Conservation (phyloP, 352 stramenopile species). For the Pythium monospermum region DNA sequence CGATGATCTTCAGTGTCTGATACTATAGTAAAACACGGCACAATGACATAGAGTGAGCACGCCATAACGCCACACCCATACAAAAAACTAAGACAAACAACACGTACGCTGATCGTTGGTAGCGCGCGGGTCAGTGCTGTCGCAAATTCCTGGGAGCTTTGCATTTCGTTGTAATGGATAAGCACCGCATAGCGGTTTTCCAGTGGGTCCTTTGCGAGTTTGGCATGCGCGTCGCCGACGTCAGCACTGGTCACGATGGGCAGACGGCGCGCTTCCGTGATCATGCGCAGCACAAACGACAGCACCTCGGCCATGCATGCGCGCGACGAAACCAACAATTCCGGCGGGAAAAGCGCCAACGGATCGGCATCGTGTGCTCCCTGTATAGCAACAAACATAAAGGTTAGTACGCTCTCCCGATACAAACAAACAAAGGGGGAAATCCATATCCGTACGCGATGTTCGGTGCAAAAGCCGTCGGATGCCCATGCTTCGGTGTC, state of each 20-base stretch:
- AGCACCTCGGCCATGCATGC: conserved; percentile 70
- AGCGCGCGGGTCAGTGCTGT: conserved; percentile 63
- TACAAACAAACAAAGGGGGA: too few relatives aligned
- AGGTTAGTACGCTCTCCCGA: too few relatives aligned
- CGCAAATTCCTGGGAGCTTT: conserved; percentile 84
- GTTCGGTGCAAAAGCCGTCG: conserved; percentile 91
- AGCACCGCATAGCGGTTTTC: conserved; percentile 78
- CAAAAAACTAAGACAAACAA: not conserved
- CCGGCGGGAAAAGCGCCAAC: conserved; percentile 43
- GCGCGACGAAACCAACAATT: conserved; percentile 49
- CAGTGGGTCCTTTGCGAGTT: conserved; percentile 15
- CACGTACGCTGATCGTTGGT: conserved; percentile 54
- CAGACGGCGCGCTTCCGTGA: conserved; percentile 61
- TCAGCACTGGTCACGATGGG: conserved; percentile 49
- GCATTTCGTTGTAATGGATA: conserved; percentile 92
- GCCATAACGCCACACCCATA: not conserved
- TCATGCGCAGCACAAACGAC: conserved; percentile 48
- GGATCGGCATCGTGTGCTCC: conserved; percentile 73
- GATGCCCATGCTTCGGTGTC: conserved; percentile 95
- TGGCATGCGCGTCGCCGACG: conserved; percentile 37
- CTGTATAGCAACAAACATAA: conserved; percentile 7
- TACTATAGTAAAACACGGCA: conserved; percentile 31
- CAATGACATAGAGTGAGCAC: not conserved
- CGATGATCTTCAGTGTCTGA: conserved; percentile 78
- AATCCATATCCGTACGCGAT: conserved; percentile 83